Base-by-base conservation (phyloP, 176 grass and related monocot genomes). In the Pharus latifolius region DNA sequence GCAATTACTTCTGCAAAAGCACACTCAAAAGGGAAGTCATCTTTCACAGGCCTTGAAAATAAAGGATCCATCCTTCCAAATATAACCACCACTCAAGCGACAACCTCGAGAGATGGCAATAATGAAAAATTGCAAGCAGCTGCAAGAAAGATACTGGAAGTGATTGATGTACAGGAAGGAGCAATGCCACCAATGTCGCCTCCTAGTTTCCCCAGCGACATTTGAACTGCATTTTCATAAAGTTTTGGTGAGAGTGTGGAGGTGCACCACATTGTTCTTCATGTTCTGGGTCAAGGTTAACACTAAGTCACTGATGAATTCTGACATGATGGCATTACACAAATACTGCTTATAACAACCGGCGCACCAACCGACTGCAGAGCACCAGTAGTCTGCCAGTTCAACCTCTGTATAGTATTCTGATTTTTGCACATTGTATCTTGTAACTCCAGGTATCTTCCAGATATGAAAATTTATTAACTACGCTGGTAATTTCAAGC, bases 111-210 rank as follows among this genome's bases (percentile, higher is more conserved):
- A 42, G 46, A 83, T 60, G 57, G 38, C 0, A 22, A 47, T 3
- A 41, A 9, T 14, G 65, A 52, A 32, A 66, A 73, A 59, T 81
- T 88, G 50, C 84, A 88, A 70, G 87, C 66, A 46, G 78, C 78
- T 28, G 74, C 38, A 76, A 99, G 95, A 79, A 99, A 86, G 72
- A 78, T 91, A 40, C 67, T 99, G 33, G 90, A 94, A 40, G 83
- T 90, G 55, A 20, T 74, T 31, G 60, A 40, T 57, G 32, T 56
- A 40, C 72, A 94, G 13, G 75, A 83, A 68, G 75, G 76, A 66
- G 95, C 90, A 3, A 56, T 99, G 86, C 84, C 84, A 1, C 95
- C 90, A 65, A 73, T 78, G 84, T 93, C 95, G 1, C 84, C 90
- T 4, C 95, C 95, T 6, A 27, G 34, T 38, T 83, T 83, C 49